These are phyloP conservation scores for Euphorbia celastroides DNA, from an alignment of 441 rosid species.

Conservation along the genomic window DNA sequence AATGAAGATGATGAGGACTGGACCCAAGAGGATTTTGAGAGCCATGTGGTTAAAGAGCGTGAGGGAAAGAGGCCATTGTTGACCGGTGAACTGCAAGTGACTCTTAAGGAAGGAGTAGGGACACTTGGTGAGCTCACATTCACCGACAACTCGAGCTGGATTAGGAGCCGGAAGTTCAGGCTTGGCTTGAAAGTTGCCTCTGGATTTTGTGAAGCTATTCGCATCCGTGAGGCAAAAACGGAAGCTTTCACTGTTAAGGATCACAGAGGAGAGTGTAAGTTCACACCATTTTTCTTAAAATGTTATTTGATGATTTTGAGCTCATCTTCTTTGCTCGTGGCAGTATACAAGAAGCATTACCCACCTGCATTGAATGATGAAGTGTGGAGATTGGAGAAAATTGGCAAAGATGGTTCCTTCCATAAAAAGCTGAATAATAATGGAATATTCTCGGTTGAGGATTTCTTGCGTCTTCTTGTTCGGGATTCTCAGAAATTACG, in stretches of 20 bases:
- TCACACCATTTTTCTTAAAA: too few species aligned
- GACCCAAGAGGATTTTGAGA: conserved; percentile 70
- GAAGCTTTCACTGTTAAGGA: conserved; percentile 90
- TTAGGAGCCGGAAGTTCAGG: conserved; percentile 81
- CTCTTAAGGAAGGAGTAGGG: conserved; percentile 83
- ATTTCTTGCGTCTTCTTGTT: conserved; percentile 68
- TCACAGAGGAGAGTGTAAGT: conserved; percentile 89
- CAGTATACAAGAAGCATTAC: conserved; percentile 93
- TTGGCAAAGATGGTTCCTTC: conserved; percentile 88
- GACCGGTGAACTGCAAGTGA: conserved; percentile 72
- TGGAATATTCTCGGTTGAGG: conserved; percentile 61
- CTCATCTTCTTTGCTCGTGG: conserved; percentile 2
- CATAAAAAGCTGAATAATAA: conserved; percentile 77
- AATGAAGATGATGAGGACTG: conserved; percentile 70
- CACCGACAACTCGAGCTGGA: conserved; percentile 94
- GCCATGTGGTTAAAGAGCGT: conserved; percentile 79
- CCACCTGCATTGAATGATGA: conserved; percentile 83
- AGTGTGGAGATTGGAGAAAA: conserved; percentile 92
- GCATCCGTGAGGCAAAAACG: conserved; percentile 84
- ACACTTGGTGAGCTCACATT: conserved; percentile 75
- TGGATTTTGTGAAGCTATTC: conserved; percentile 56
- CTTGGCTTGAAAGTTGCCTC: conserved; percentile 73
- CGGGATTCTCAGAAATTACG: conserved; percentile 67
- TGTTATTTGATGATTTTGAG: too few species aligned
- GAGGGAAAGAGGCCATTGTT: conserved; percentile 85